A percentile compares a stretch with the other conserved stretches of the same genome.
These are phyloP conservation scores for Colletotrichum caudatum DNA, from an alignment of 2,329 filamentous ascomycete genomes.

Conservation along the genomic window DNA sequence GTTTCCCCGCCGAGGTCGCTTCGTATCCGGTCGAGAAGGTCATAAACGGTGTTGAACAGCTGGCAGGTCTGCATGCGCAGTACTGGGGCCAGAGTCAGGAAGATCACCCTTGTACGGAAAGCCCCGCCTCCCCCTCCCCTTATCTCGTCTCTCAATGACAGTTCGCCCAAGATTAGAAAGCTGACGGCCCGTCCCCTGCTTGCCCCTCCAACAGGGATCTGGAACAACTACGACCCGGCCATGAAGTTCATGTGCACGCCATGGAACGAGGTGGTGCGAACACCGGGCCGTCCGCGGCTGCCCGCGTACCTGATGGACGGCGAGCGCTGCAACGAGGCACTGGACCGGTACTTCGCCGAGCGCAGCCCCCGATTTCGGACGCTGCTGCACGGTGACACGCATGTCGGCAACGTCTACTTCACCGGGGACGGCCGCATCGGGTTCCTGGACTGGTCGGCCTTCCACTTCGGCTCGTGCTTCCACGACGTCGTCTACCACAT, in stretches of 20 bases:
- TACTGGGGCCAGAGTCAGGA: constrained; percentile 51
- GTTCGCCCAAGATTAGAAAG: not conserved
- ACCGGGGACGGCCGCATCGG: constrained; percentile 50
- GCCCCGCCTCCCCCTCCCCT: not conserved
- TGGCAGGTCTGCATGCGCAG: constrained; percentile 55
- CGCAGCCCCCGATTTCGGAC: constrained; percentile 55
- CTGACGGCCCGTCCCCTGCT: not conserved
- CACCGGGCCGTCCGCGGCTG: constrained; percentile 48
- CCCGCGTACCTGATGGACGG: constrained; percentile 54
- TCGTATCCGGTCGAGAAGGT: constrained; percentile 50
- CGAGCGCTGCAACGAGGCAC: constrained; percentile 50
- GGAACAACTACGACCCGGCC: constrained; percentile 54
- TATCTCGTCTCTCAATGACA: not conserved
- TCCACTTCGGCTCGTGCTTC: constrained; percentile 56
- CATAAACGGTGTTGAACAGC: constrained; percentile 53
- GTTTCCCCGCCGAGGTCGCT: constrained; percentile 50
- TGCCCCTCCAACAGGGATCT: constrained; percentile 32
- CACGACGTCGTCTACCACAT: constrained; percentile 59
- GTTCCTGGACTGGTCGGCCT: constrained; percentile 58
- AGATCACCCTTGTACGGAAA: constrained; percentile 46
- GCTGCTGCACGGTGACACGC: constrained; percentile 56
- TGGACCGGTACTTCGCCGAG: constrained; percentile 52
- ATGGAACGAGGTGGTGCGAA: constrained; percentile 45
- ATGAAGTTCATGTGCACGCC: constrained; percentile 49
- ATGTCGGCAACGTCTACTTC: constrained; percentile 59